Evolutionary conservation across 2,329 filamentous ascomycete genomes (phyloP).

Genomic region (Xylariales sp.): DNA sequence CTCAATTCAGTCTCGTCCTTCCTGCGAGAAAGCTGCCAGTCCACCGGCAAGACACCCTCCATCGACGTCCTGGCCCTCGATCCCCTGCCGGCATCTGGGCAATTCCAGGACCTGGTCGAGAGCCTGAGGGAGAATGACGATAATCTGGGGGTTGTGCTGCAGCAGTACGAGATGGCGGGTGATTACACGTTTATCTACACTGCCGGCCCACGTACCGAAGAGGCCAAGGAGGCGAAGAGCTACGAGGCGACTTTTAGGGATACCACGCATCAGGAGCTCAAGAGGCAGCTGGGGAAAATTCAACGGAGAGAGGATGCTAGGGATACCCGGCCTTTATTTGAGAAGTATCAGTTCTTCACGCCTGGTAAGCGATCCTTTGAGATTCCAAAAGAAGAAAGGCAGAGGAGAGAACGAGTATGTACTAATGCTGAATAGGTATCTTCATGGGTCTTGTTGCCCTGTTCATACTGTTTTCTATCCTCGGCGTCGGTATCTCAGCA

Average conservation of each 20-base stretch:
- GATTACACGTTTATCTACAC: slow-evolving; percentile 74
- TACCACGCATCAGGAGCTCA: slow-evolving; percentile 66
- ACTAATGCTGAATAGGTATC: slow-evolving; percentile 53
- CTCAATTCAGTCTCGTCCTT: slow-evolving; percentile 36
- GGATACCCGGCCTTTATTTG: slow-evolving; percentile 62
- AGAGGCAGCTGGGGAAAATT: slow-evolving; percentile 46
- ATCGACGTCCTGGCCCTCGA: slow-evolving; percentile 38
- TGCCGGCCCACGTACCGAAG: slow-evolving; percentile 49
- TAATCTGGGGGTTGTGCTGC: slow-evolving; percentile 46
- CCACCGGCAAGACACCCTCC: slow-evolving; percentile 30
- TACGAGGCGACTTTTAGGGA: slow-evolving; percentile 66
- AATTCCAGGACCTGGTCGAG: slow-evolving; percentile 36
- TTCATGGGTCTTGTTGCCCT: slow-evolving; percentile 79
- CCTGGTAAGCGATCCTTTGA: slow-evolving; percentile 57
- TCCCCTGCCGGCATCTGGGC: slow-evolving; percentile 32
- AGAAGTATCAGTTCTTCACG: slow-evolving; percentile 92
- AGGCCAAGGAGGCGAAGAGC: slow-evolving; percentile 33
- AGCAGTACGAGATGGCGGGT: slow-evolving; percentile 30
- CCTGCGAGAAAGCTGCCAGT: slow-evolving; percentile 42
- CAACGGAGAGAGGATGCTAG: slow-evolving; percentile 35
- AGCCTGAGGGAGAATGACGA: slow-evolving; percentile 45
- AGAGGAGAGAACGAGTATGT: too few relatives aligned
- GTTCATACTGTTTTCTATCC: slow-evolving; percentile 68
- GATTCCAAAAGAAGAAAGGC: not conserved
- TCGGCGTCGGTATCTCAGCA: slow-evolving; percentile 73